Evolutionary conservation across 140 eudicot genomes (phyloP).

Genomic region (Stevia rebaudiana): DNA sequence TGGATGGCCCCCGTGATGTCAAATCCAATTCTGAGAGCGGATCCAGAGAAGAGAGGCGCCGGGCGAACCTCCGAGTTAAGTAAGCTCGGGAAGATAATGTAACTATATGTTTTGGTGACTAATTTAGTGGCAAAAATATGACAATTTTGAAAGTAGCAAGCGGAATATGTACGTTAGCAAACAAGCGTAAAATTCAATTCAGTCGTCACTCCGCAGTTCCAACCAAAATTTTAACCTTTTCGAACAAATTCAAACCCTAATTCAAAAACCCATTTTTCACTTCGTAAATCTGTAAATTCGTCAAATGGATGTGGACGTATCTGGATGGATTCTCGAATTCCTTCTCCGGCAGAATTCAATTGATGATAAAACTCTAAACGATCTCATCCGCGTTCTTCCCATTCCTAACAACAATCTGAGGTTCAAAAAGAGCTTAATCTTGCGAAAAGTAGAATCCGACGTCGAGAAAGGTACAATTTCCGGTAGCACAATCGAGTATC

Average conservation of each 20-base stretch:
- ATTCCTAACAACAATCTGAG: constrained; percentile 30
- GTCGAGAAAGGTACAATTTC: constrained; percentile 25
- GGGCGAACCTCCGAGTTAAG: too few relatives aligned
- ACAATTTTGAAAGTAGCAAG: too few relatives aligned
- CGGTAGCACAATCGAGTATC: constrained; percentile 25
- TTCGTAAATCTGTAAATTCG: neutral
- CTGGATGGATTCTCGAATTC: constrained; percentile 66
- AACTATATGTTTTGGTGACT: too few relatives aligned
- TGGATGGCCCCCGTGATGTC: too few relatives aligned
- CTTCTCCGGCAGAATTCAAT: constrained; percentile 41
- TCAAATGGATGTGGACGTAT: constrained; percentile 48
- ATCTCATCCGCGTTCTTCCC: constrained; percentile 43
- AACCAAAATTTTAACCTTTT: neutral
- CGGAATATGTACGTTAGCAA: too few relatives aligned
- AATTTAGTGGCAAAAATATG: too few relatives aligned
- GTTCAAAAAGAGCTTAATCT: constrained; percentile 36
- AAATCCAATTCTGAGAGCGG: too few relatives aligned
- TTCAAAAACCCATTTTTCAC: neutral
- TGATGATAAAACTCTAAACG: constrained; percentile 30
- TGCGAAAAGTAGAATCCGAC: constrained; percentile 43
- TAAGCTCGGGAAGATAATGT: too few relatives aligned
- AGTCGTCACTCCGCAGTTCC: too few relatives aligned
- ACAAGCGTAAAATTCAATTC: too few relatives aligned
- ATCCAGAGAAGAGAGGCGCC: too few relatives aligned
- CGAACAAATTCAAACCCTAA: constrained; percentile 22